phyloP scores from a whole-genome alignment of 805 yeast genomes.

The Lipomyces sp. region DNA sequence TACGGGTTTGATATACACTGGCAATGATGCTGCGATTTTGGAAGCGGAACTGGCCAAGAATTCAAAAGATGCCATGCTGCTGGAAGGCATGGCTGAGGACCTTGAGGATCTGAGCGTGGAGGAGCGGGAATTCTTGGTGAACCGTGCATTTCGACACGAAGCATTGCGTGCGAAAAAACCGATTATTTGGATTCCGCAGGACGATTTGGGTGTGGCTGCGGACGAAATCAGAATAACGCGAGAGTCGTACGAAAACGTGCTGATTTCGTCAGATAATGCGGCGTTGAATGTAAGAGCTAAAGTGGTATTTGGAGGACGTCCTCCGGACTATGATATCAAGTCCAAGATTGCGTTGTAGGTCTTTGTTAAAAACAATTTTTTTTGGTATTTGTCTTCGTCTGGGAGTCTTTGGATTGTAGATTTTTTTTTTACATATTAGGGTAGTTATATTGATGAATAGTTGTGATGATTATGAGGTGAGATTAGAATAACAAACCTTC shows the following conservation, averaged over 20 bases:
- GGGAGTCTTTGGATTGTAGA: not conserved
- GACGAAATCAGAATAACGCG: conserved; percentile 45
- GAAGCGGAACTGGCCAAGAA: conserved; percentile 29
- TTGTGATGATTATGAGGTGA: not conserved
- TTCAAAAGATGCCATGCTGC: conserved; percentile 31
- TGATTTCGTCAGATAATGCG: conserved; percentile 43
- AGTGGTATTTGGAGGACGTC: conserved; percentile 38
- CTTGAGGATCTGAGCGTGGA: conserved; percentile 38
- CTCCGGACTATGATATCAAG: conserved; percentile 41
- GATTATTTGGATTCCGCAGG: conserved; percentile 54
- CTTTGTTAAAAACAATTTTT: not conserved
- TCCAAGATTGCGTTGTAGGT: conserved; percentile 35
- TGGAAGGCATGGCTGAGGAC: conserved; percentile 42
- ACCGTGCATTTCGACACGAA: conserved; percentile 45
- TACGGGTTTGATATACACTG: conserved; percentile 32
- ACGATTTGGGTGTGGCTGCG: conserved; percentile 47
- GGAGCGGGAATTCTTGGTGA: conserved; percentile 40
- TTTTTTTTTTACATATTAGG: not conserved
- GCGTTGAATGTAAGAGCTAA: conserved; percentile 38
- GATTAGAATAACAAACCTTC: not conserved
- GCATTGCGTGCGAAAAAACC: conserved; percentile 43
- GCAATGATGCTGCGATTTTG: conserved; percentile 20
- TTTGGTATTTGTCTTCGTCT: not conserved
- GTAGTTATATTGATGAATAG: not conserved
- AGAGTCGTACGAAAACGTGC: conserved; percentile 38